These are phyloP conservation scores for Cutaneotrichosporon sp. DNA, from an alignment of 1,284 basidiomycete genomes.

Conservation along the genomic window DNA sequence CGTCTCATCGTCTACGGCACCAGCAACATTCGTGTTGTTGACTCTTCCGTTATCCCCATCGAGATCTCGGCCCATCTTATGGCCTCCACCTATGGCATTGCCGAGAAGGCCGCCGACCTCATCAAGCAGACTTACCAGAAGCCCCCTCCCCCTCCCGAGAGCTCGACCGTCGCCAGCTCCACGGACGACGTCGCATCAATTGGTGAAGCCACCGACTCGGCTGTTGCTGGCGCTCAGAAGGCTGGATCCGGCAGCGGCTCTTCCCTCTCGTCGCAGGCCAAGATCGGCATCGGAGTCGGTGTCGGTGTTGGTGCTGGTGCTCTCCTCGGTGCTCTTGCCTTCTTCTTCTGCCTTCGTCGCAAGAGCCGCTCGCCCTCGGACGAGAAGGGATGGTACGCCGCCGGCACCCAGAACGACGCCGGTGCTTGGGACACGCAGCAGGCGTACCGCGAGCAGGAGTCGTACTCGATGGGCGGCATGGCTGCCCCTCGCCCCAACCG, in stretches of 20 bases:
- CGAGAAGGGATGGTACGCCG: slow-evolving; percentile 31
- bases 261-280: slow-evolving; percentile 20
- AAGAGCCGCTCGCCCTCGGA: slow-evolving; percentile 18
- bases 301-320: slow-evolving; percentile 33
- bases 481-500: slow-evolving; percentile 19
- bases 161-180: slow-evolving; percentile 2
- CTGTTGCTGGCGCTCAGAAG: slow-evolving; percentile 20
- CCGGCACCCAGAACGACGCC: slow-evolving; percentile 10
- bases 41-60: slow-evolving; percentile 50
- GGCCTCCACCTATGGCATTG: slow-evolving; percentile 60
- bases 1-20: slow-evolving; percentile 61
- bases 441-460: slow-evolving; percentile 30
- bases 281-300: slow-evolving; percentile 41
- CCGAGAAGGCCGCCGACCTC: slow-evolving; percentile 62
- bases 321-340: slow-evolving; percentile 31
- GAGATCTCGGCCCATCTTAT: slow-evolving; percentile 48
- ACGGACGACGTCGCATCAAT: slow-evolving; percentile 19
- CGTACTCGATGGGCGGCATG: slow-evolving; percentile 20
- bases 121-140: slow-evolving; percentile 48
- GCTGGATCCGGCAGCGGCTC: slow-evolving; percentile 7
- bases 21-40: slow-evolving; percentile 50
- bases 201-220: slow-evolving; percentile 29
- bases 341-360: slow-evolving; percentile 27
- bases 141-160: slow-evolving; percentile 6
- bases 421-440: slow-evolving; percentile 22